Conservation (phyloP, 345 rosid species). For the Eucalyptus shirleyi region DNA sequence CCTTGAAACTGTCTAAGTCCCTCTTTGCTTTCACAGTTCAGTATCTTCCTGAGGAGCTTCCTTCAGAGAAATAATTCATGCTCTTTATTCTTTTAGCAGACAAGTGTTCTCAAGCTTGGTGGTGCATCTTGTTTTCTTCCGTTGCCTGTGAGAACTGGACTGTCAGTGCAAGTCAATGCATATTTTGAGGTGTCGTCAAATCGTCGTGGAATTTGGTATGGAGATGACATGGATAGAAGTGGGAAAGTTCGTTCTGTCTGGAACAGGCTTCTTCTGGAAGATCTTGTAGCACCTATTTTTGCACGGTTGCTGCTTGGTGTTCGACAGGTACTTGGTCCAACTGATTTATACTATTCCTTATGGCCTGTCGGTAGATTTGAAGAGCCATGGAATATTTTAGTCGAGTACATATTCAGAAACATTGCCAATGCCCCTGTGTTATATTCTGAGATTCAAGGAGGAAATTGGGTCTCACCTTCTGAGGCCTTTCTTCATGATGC, state of each 20-base stretch:
- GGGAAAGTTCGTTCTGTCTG: conserved; percentile 90
- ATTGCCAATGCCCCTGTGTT: conserved; percentile 46
- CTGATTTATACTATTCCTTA: conserved; percentile 52
- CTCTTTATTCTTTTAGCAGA: conserved; percentile 25
- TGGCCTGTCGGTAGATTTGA: conserved; percentile 86
- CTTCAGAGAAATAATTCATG: neutral
- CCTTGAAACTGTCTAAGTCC: neutral
- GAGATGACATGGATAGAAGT: conserved; percentile 96
- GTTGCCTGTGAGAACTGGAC: conserved; percentile 84
- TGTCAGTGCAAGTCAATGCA: conserved; percentile 79
- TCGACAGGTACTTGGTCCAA: conserved; percentile 52
- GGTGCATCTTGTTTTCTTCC: conserved; percentile 96
- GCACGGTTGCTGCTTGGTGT: conserved; percentile 50
- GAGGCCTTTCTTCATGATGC: conserved; percentile 83
- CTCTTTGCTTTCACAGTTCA: neutral
- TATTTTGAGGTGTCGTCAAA: conserved; percentile 96
- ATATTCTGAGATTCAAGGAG: conserved; percentile 61
- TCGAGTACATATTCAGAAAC: conserved; percentile 64
- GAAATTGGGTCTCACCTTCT: conserved; percentile 73
- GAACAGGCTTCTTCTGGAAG: conserved; percentile 94
- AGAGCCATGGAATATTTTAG: conserved; percentile 91
- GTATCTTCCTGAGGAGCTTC: neutral
- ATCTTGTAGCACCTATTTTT: conserved; percentile 74
- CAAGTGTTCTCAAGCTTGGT: conserved; percentile 55
- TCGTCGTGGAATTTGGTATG: conserved; percentile 98